phyloP scores from a whole-genome alignment of 2,329 filamentous ascomycete genomes.

The Neonectria magnoliae region DNA sequence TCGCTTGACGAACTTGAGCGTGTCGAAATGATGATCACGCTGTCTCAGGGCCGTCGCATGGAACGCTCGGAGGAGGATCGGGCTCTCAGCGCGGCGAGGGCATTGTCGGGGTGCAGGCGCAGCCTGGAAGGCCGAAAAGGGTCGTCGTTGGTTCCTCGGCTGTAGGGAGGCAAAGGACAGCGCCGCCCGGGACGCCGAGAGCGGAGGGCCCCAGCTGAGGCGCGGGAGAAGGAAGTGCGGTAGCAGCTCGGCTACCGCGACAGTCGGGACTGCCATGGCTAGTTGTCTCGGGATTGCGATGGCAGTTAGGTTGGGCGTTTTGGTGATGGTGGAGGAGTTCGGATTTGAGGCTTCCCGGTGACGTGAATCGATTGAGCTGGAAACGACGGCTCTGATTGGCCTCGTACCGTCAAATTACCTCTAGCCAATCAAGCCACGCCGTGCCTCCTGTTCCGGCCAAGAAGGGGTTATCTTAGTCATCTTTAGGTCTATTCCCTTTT shows the following conservation, averaged over 20 bases:
- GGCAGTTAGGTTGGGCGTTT: constrained; percentile 19
- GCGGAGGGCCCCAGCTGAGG: constrained; percentile 60
- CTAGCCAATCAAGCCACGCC: constrained; percentile 27
- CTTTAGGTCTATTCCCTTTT: constrained; percentile 3
- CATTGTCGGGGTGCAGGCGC: constrained; percentile 23
- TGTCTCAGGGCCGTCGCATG: constrained; percentile 68
- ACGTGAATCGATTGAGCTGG: constrained; percentile 36
- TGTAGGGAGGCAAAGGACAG: constrained; percentile 32
- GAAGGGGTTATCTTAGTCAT: constrained; percentile 26
- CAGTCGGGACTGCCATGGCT: constrained; percentile 42
- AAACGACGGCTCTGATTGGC: constrained; percentile 42
- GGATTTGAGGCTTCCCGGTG: constrained; percentile 31
- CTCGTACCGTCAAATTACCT: not conserved
- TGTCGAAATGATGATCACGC: constrained; percentile 96
- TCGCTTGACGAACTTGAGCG: constrained; percentile 93
- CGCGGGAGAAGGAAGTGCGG: constrained; percentile 65
- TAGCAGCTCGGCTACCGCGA: constrained; percentile 52
- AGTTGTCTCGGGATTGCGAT: not conserved
- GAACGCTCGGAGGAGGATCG: constrained; percentile 62
- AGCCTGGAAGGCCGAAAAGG: constrained; percentile 36
- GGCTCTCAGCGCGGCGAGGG: constrained; percentile 29
- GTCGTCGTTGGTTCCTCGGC: constrained; percentile 29
- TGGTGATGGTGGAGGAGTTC: constrained; percentile 29
- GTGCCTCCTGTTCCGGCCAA: constrained; percentile 22
- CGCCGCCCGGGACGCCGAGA: constrained; percentile 37